Evolutionary conservation across 805 yeast species (phyloP), one percentile per base, ranked within the genome.

Genomic region (Monosporozyma unispora): DNA sequence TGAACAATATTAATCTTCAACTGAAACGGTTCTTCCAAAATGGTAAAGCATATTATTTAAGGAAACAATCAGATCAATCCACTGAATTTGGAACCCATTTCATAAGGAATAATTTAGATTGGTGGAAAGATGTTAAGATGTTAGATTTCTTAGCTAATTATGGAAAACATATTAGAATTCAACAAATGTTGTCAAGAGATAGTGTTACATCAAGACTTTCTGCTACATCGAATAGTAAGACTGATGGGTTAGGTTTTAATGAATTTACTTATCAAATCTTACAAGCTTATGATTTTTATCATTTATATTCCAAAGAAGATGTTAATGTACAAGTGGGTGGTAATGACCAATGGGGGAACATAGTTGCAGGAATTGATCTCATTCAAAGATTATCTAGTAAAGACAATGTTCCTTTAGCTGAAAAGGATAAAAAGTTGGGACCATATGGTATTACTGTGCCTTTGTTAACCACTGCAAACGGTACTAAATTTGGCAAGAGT

Each of bases 301-400:
- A 90, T 61, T 69, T 93, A 50, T 80, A 79, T 70, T 75, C 74
- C 37, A 63, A 76, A 14, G 67, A 78, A 35, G 66, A 71, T 3
- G 90, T 90, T 41, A 72, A 74, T 41, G 67, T 89, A 12, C 98
- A 93, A 69, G 81, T 86, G 33, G 99, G 99, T 22, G 99, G 99
- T 5, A 89, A 86, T 62, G 99, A 93, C 64, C 99, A 93, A 67
- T 93, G 96, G 89, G 99, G 99, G 1, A 93, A 93, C 60, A 93
- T 93, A 51, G 87, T 95, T 1, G 97, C 98, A 0, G 99, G 99
- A 0, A 78, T 87, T 38, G 99, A 93, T 59, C 73, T 93, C 50
- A 88, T 90, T 38, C 73, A 83, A 1, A 71, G 96, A 35, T 23
- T 42, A 27, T 31, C 16, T 3, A n/a, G 35, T 31, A 31, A 31